These are phyloP conservation scores for Ormosia semicastrata DNA, from an alignment of 306 rosid species.

Conservation along the genomic window DNA sequence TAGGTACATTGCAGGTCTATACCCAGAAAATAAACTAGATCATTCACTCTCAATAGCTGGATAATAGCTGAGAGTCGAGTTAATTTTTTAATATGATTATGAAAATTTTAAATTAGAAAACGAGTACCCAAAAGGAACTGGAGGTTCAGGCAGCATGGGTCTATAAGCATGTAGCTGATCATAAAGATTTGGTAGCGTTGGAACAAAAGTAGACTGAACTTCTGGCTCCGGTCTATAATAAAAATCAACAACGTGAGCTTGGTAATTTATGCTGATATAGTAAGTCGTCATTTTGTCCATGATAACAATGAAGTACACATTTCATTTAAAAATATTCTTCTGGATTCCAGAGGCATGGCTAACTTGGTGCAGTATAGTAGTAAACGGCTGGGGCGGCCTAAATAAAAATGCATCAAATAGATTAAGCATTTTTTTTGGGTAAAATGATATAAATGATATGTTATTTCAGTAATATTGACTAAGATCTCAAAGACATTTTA, in stretches of 20 bases:
- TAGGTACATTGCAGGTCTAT: neutral
- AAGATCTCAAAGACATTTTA: too few species aligned
- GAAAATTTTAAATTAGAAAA: too few species aligned
- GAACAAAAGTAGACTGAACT: neutral
- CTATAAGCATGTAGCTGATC: neutral
- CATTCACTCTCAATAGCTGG: neutral
- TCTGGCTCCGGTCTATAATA: neutral
- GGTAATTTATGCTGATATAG: too few species aligned
- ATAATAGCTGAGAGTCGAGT: neutral
- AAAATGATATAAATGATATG: too few species aligned
- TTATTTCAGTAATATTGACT: too few species aligned
- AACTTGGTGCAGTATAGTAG: neutral
- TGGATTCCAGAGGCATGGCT: too few species aligned
- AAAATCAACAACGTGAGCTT: too few species aligned
- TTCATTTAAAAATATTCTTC: too few species aligned
- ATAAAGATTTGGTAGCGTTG: neutral
- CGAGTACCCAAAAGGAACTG: neutral
- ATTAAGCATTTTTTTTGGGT: too few species aligned
- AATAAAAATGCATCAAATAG: too few species aligned
- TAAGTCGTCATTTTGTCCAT: neutral
- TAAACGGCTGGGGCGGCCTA: too few species aligned
- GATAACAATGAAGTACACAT: neutral
- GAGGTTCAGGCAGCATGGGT: neutral
- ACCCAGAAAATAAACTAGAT: neutral
- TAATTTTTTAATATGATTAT: neutral